Conservation (phyloP, 1,284 basidiomycete genomes). For the Fomitopsis palustris region DNA sequence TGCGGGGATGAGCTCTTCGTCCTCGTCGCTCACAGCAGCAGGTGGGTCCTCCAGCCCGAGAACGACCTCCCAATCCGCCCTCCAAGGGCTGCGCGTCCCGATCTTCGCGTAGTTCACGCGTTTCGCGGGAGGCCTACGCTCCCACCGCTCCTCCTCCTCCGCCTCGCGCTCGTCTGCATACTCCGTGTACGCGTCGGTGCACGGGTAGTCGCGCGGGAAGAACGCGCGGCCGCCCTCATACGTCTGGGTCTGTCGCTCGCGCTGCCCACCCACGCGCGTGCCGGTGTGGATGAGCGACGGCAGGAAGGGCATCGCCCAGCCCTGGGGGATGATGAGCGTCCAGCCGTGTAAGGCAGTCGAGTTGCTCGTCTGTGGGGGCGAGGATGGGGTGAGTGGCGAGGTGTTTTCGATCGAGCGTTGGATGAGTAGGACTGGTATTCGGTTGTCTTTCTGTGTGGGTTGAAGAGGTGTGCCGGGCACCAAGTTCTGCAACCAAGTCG, state of each 20-base stretch:
- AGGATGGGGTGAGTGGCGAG: constrained; percentile 20
- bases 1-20: constrained; percentile 45
- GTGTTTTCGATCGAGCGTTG: constrained; percentile 65
- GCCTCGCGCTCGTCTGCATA: constrained; percentile 45
- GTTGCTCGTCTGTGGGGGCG: constrained; percentile 16
- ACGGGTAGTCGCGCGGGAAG: constrained; percentile 83
- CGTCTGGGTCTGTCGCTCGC: constrained; percentile 70
- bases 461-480: constrained; percentile 74
- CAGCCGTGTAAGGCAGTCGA: constrained; percentile 67
- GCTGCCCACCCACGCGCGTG: constrained; percentile 77
- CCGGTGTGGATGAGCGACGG: constrained; percentile 78
- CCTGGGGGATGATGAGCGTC: constrained; percentile 79
- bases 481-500: constrained; percentile 47
- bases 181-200: constrained; percentile 46
- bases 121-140: constrained; percentile 81
- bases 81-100: constrained; percentile 70
- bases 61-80: constrained; percentile 67
- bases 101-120: constrained; percentile 68
- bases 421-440: constrained; percentile 78
- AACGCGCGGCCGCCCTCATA: constrained; percentile 73
- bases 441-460: constrained; percentile 70
- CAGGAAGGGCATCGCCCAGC: constrained; percentile 88
- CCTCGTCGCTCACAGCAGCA: constrained; percentile 2
- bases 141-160: constrained; percentile 65
- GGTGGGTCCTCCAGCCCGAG: constrained; percentile 43